A percentile compares a stretch with the other conserved stretches of the same genome.
Conservation (phyloP, 164 flowering plant species). For the Akebia trifoliata region DNA sequence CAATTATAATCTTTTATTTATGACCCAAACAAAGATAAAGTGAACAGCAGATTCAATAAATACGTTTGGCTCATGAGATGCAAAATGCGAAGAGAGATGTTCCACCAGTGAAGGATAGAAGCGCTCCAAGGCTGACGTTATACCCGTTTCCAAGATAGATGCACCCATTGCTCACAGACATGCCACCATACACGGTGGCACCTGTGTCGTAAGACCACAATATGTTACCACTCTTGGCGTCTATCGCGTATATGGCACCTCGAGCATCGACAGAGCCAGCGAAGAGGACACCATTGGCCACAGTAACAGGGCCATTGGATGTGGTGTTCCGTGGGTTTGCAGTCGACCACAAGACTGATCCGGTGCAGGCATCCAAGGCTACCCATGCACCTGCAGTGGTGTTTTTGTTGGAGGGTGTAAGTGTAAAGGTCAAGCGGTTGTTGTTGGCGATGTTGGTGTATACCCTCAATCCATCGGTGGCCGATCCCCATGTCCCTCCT, state of each 20-base stretch:
- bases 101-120: conserved; percentile 34
- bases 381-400: conserved; percentile 56
- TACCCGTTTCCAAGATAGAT: conserved; percentile 40
- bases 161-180: conserved; percentile 41
- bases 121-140: conserved; percentile 18
- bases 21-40: no score
- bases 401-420: conserved; percentile 32
- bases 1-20: no score
- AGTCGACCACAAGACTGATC: conserved; percentile 38
- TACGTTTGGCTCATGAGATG: no score
- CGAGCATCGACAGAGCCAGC: conserved; percentile 34
- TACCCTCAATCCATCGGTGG: conserved; percentile 37
- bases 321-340: conserved; percentile 41
- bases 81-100: conserved; percentile 40
- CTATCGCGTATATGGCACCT: conserved; percentile 45
- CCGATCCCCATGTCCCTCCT: conserved; percentile 54
- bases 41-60: no score
- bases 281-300: conserved; percentile 43
- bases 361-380: conserved; percentile 39
- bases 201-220: conserved; percentile 40
- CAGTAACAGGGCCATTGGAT: conserved; percentile 32
- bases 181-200: conserved; percentile 51
- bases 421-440: conserved; percentile 22
- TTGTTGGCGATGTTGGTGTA: conserved; percentile 43
- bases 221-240: conserved; percentile 33